Evolutionary conservation across 2,329 filamentous ascomycete genomes (phyloP), one percentile per base, ranked within the genome.

Genomic region (Juglanconis juglandina): DNA sequence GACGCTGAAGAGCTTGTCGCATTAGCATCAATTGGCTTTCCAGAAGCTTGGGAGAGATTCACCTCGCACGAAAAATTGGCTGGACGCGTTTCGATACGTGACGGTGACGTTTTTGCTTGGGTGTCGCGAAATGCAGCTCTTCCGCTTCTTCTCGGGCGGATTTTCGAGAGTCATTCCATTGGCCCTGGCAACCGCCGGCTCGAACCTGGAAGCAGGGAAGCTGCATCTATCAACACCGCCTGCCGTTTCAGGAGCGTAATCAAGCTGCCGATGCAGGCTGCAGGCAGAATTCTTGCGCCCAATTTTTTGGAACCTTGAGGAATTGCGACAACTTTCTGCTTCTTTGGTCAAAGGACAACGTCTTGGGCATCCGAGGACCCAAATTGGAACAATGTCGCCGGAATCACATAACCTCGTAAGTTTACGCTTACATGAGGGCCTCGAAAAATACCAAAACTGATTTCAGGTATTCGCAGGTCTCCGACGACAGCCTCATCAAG

Each of bases 401-500:
- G 53, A 49, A 14, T 39, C 33, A 4, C 24, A 58, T 17, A 47
- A 17, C 14, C 13, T 11, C 41, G 41, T 46, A 50, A 37, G 54
- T 57, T 3, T 10, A 5, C 32, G 34, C 4, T 39, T 14, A 7
- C 17, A 8, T 7, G 14, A 17, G 44, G 24, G 7, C 8, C 11
- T 17, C 4, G 3, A 14, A 24, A 50, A 2, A 33, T 14, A 3
- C 9, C 32, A 3, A 49, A 24, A 14, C n/a, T 48, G 4, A 51
- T 39, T 32, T 11, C 11, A 4, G 13, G 14, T 50, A 6, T 32
- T 10, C 33, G 11, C 53, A 60, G 68, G 17, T 62, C 32, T 60
- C 58, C 53, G 66, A 68, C 61, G 63, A 71, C 63, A 61, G 67
- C 68, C 78, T 86, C 64, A 77, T 85, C 67, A 80, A 78, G 69